phyloP scores from a whole-genome alignment of 129 eudicot species.

The Flaveria trinervia region DNA sequence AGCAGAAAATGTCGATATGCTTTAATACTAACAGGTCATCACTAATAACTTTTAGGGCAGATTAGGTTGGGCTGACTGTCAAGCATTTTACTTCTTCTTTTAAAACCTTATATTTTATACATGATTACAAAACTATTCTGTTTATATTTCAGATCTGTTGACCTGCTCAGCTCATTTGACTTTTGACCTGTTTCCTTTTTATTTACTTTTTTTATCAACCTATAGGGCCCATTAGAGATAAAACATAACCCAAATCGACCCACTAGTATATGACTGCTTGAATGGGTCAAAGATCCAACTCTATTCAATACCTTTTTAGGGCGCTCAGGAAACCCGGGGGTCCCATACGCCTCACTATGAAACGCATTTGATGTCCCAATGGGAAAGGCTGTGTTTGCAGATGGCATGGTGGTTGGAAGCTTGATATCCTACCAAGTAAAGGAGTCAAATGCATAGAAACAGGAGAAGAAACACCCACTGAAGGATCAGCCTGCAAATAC shows the following conservation, averaged over 20 bases:
- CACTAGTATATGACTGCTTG: background rate
- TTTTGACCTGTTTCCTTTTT: background rate
- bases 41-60: background rate
- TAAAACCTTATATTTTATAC: background rate
- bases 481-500: slow-evolving; percentile 63
- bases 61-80: background rate
- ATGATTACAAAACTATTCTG: slow-evolving; percentile 9
- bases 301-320: slow-evolving; percentile 70
- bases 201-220: background rate
- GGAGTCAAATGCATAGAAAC: slow-evolving; percentile 61
- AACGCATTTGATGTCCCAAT: slow-evolving; percentile 53
- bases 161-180: background rate
- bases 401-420: slow-evolving; percentile 62
- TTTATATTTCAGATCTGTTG: background rate
- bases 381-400: slow-evolving; percentile 62
- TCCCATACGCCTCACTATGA: slow-evolving; percentile 70
- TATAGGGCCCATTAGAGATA: background rate
- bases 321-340: slow-evolving; percentile 57
- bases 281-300: slow-evolving; percentile 4
- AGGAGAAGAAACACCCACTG: slow-evolving; percentile 53
- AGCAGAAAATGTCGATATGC: slow-evolving; percentile 14
- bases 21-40: background rate
- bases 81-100: background rate
- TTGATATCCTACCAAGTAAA: slow-evolving; percentile 56
- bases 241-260: background rate